Evolutionary conservation across 352 stramenopile genomes (phyloP), one percentile per base, ranked within the genome.

Genomic region (Globisporangium polare): DNA sequence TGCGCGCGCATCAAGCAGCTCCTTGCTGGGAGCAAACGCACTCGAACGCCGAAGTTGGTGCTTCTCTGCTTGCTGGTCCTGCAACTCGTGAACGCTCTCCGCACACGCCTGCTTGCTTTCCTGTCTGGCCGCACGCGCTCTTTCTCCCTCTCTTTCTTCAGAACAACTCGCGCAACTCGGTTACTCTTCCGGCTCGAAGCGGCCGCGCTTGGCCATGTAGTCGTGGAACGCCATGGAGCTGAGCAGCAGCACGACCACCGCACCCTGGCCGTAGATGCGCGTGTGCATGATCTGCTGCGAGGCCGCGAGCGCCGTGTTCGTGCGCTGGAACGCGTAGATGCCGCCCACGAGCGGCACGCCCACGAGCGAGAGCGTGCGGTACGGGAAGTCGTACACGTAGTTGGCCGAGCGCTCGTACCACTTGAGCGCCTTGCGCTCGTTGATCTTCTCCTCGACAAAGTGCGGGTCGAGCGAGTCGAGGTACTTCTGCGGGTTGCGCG

Each of bases 251-350:
- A 87, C 68, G 3, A 94, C 81, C 1, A 90, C 77, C 0, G 81
- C 68, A 20, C 68, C 74, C 53, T 94, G 85, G 53, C 85, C 83
- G 71, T 94, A 94, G 54, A 94, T 88, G 58, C 85, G 83, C 49
- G 85, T 89, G 73, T 92, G 77, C 85, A 94, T 94, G 67, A 94
- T 86, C 82, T 92, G 79, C 73, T 94, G 85, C 62, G 85, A 92
- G 7, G 65, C 46, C 42, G 77, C 74, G 67, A 94, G 86, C 51
- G 72, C 72, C 65, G 72, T 80, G 72, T 94, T 92, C 50, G 83
- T 65, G 56, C 72, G 70, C 71, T 94, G 85, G 58, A 77, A 84
- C 20, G 72, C 60, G 68, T 81, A 92, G 60, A 94, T 94, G 53
- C 81, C 69, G 20, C 79, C 83, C 0, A 94, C 85, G 7, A 92